Evolutionary conservation across 2,329 filamentous ascomycete species (phyloP), one percentile per base, ranked within the genome.

Genomic region (Orbilia quercus): DNA sequence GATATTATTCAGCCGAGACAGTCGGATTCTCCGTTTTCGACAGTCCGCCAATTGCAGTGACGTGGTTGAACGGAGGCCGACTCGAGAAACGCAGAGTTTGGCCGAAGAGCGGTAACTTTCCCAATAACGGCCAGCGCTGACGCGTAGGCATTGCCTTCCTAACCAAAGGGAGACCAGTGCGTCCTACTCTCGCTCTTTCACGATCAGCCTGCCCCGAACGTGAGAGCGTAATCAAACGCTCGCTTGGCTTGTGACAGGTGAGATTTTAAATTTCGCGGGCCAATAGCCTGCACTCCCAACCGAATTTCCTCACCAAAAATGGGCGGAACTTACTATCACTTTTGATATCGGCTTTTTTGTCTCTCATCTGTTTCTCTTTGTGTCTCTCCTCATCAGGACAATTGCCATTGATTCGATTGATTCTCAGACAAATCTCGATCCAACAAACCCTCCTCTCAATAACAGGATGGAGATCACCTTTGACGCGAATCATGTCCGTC

Each of bases 161-260:
- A 54, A 57, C 65, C 67, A 65, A 72, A 72, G 53, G 51, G 54
- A 59, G 51, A 12, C 22, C 16, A 18, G 22, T 45, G 36, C 54
- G 20, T 45, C 38, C 18, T 14, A 14, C n/a, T 22, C 2, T 40
- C n/a, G 22, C 36, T 28, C 44, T 40, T 34, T 51, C 23, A 44
- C 44, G 23, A 28, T 23, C 63, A 50, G 22, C 36, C 36, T 34
- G 38, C 40, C 38, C 42, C 50, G 48, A 70, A 58, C 28, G 47
- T 55, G 66, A 58, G 47, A 45, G 44, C 53, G 60, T 62, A 72
- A 72, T 72, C 67, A 65, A 72, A 72, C 67, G 67, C 67, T 72
- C 67, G 67, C 67, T 72, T 72, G 67, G 67, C 66, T 72, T 63
- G 58, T 58, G 66, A 64, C 53, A 59, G 67, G 67, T 72, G 59